These are phyloP conservation scores for Saturnispora silvae DNA, from an alignment of 805 yeast species.

Conservation along the genomic window DNA sequence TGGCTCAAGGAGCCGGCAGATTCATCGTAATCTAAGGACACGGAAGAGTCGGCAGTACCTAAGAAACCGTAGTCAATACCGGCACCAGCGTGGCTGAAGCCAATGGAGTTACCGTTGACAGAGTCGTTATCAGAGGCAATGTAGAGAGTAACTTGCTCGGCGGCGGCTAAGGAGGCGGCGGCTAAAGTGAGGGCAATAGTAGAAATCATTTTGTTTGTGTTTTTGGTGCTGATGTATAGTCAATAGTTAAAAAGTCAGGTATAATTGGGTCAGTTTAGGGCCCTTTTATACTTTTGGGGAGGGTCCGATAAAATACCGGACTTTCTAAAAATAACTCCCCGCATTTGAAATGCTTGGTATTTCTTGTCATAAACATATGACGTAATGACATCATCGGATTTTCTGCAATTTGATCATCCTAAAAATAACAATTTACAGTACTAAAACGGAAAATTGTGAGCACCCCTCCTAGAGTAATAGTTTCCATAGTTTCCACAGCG, in stretches of 20 bases:
- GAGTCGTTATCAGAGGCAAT: conserved; percentile 20
- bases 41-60: conserved; percentile 3
- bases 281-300: neutral
- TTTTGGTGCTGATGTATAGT: neutral
- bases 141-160: conserved; percentile 16
- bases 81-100: conserved; percentile 37
- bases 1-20: conserved; percentile 1
- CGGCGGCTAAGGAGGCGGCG: conserved; percentile 11
- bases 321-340: too few relatives aligned
- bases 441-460: too few relatives aligned
- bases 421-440: too few relatives aligned
- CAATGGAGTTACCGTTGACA: conserved; percentile 21
- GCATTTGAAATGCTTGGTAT: too few relatives aligned
- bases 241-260: neutral
- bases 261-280: neutral
- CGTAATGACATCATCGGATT: too few relatives aligned
- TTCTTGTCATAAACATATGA: too few relatives aligned
- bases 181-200: conserved; percentile 5
- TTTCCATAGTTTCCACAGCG: too few relatives aligned
- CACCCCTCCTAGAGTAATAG: too few relatives aligned
- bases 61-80: conserved; percentile 32
- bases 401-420: too few relatives aligned
- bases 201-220: conserved; percentile 7
- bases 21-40: conserved; percentile 14
- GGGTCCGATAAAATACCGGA: too few relatives aligned